Evolutionary conservation across 176 grass and related monocot species (phyloP), one percentile per base, ranked within the genome.

Genomic region (Ensete glaucum): DNA sequence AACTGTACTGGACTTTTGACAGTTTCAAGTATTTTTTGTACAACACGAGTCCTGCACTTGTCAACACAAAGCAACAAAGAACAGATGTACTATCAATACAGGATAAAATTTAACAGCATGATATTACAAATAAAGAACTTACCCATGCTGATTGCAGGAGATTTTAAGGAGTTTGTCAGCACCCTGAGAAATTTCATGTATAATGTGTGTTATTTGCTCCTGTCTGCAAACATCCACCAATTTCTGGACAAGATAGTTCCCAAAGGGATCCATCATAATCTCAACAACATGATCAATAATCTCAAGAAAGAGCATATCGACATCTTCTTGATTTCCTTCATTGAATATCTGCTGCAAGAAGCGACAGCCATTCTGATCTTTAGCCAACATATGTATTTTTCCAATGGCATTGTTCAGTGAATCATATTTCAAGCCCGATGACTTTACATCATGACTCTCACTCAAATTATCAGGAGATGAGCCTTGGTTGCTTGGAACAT

Each of bases 121-220:
- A 64, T 55, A 14, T 6, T 8, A 15, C 17, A 34, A 53, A 60
- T 14, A 23, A 69, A 34, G 10, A 55, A 26, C 84, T 54, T 97
- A 98, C 94, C 94, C 94, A 85, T 93, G 90, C 81, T 78, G 81
- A 71, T 93, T 85, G 75, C 90, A 93, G 51, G 88, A 86, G 69
- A 85, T 74, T 77, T 67, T 65, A 82, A 89, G 57, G 76, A 98
- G 75, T n/a, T 89, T 65, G 74, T 54, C 73, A 53, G 77, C 85
- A 71, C 19, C 27, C 77, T 81, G 85, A 1, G 88, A 89, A 73
- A 98, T 90, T 91, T 90, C 82, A 79, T 59, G 81, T 87, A 93
- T 65, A 65, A 98, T 75, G 25, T 10, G 57, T 67, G 58, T 79
- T 60, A 83, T 83, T 83, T 87, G 88, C 59, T 87, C 80, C 79